phyloP scores from a whole-genome alignment of 1,284 basidiomycete genomes.

The Ustilago shanxiensis region DNA sequence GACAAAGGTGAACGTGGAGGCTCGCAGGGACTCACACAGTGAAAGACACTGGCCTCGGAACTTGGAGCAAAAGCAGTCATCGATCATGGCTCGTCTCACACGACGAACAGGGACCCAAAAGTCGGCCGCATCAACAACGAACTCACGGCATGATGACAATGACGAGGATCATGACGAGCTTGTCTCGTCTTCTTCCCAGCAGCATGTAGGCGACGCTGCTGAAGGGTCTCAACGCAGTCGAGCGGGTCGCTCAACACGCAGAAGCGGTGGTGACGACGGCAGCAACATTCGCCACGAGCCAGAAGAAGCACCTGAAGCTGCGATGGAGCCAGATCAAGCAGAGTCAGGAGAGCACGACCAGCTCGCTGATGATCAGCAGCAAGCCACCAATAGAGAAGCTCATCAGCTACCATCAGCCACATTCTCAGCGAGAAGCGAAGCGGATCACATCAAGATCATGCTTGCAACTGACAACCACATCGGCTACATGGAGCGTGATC shows the following conservation, averaged over 20 bases:
- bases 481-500: constrained; percentile 94
- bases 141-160: constrained; percentile 14
- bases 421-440: constrained; percentile 34
- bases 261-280: no score
- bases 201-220: background rate
- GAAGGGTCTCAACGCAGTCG: background rate
- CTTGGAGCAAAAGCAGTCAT: background rate
- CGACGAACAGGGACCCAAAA: constrained; percentile 33
- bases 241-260: background rate
- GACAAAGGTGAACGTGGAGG: background rate
- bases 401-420: constrained; percentile 28
- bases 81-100: constrained; percentile 33
- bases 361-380: constrained; percentile 12
- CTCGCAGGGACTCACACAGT: no score
- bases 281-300: background rate
- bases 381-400: background rate
- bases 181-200: constrained; percentile 16
- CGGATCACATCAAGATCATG: constrained; percentile 60
- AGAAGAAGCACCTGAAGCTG: constrained; percentile 4
- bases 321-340: constrained; percentile 7
- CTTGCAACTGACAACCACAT: constrained; percentile 74
- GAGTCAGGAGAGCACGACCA: constrained; percentile 6
- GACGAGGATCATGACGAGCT: constrained; percentile 22
- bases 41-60: no score
- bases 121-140: constrained; percentile 10